A percentile compares a stretch with the other conserved stretches of the same genome.
Evolutionary conservation across 2,329 filamentous ascomycete genomes (phyloP).

Genomic region (Colletotrichum sp.): DNA sequence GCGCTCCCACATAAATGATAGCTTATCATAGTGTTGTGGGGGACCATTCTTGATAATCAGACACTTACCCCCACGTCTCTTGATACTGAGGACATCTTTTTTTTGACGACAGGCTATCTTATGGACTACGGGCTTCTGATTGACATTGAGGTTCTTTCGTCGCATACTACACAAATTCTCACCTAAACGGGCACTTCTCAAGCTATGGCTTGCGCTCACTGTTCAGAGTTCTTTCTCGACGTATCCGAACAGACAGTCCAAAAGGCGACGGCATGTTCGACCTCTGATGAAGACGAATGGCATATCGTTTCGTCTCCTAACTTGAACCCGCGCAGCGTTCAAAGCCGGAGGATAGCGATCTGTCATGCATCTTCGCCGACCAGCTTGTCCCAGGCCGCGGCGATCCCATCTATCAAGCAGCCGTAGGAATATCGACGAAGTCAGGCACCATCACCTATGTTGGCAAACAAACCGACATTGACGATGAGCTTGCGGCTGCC

Average conservation of each 20-base stretch:
- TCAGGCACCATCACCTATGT: background rate
- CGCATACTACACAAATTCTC: background rate
- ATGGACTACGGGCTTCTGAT: fast-evolving
- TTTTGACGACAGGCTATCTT: background rate
- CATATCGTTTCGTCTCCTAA: background rate
- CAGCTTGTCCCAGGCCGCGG: background rate
- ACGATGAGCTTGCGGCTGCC: background rate
- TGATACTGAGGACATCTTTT: fast-evolving
- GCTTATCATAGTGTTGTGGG: background rate
- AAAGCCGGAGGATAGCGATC: background rate
- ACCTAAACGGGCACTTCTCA: background rate
- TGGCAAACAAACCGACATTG: background rate
- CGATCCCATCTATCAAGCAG: background rate
- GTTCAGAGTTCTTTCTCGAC: background rate
- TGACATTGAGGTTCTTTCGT: background rate
- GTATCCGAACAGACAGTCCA: background rate
- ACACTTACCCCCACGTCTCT: background rate
- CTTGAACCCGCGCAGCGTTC: background rate
- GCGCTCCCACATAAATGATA: background rate
- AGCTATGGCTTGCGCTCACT: background rate
- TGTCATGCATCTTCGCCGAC: background rate
- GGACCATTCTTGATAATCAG: background rate
- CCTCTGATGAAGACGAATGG: background rate
- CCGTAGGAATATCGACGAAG: background rate
- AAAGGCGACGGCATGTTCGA: fast-evolving